Percentiles rank a stretch among this genome's conserved stretches.
phyloP scores from a whole-genome alignment of 2,329 filamentous ascomycete genomes.

The Fusarium pininemorale region DNA sequence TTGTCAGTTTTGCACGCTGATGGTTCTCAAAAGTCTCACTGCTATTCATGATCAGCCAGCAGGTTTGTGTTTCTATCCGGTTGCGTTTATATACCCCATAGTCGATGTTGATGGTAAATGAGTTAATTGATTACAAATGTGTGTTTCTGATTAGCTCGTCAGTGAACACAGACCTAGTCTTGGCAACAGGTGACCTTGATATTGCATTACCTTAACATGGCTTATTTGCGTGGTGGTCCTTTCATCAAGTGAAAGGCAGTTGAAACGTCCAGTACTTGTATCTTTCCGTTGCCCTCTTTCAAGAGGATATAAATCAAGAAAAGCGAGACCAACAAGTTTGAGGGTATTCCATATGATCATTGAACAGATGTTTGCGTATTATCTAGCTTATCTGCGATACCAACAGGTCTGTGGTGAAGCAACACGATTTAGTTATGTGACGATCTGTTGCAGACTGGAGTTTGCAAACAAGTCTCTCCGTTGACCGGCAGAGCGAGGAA shows the following conservation, averaged over 20 bases:
- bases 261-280: neutral
- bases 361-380: neutral
- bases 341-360: neutral
- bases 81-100: slow-evolving; percentile 18
- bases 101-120: neutral
- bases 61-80: neutral
- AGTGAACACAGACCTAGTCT: neutral
- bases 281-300: neutral
- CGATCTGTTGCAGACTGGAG: neutral
- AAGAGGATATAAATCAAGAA: neutral
- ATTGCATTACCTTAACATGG: neutral
- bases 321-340: neutral
- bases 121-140: neutral
- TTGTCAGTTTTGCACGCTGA: neutral
- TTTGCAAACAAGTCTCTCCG: neutral
- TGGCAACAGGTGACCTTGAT: neutral
- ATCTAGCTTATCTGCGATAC: neutral
- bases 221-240: no score
- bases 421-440: neutral
- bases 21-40: neutral
- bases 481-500: neutral
- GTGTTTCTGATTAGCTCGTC: neutral
- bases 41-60: neutral
- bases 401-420: neutral
- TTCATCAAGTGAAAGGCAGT: neutral